These are phyloP conservation scores for Xylaria hypoxylon DNA, from an alignment of 2,329 filamentous ascomycete genomes.

Conservation along the genomic window DNA sequence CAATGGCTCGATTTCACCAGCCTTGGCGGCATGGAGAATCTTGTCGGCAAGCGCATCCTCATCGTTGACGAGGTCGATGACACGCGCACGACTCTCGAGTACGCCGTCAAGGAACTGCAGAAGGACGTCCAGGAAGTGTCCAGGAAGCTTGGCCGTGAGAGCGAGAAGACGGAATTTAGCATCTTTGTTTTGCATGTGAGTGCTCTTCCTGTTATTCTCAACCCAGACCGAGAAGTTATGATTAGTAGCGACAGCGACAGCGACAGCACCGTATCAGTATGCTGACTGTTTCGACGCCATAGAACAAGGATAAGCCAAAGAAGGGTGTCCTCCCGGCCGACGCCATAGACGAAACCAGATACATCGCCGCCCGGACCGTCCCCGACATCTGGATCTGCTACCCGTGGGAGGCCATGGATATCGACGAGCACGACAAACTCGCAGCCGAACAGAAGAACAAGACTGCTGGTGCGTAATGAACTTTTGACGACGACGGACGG, in stretches of 20 bases:
- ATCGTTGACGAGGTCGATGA: constrained; percentile 91
- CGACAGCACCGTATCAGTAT: background rate
- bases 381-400: constrained; percentile 99
- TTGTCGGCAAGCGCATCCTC: constrained; percentile 84
- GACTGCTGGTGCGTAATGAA: constrained; percentile 42
- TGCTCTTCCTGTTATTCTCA: constrained; percentile 41
- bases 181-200: constrained; percentile 94
- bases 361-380: constrained; percentile 87
- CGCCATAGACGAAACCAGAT: constrained; percentile 78
- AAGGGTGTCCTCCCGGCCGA: constrained; percentile 85
- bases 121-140: constrained; percentile 91
- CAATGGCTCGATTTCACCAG: constrained; percentile 93
- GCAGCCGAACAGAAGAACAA: constrained; percentile 63
- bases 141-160: constrained; percentile 74
- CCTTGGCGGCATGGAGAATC: constrained; percentile 76
- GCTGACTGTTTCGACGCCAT: constrained; percentile 14
- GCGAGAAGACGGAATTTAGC: constrained; percentile 85
- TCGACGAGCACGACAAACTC: constrained; percentile 87
- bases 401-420: constrained; percentile 95
- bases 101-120: constrained; percentile 81
- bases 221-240: background rate
- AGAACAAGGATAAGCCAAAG: constrained; percentile 98
- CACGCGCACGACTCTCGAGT: constrained; percentile 82
- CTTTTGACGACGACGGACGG: background rate
- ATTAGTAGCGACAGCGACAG: background rate